Percentiles rank a stretch among this genome's conserved stretches.
Evolutionary conservation across 2,329 filamentous ascomycete genomes (phyloP).

Genomic region (Sclerotiophoma versabilis): DNA sequence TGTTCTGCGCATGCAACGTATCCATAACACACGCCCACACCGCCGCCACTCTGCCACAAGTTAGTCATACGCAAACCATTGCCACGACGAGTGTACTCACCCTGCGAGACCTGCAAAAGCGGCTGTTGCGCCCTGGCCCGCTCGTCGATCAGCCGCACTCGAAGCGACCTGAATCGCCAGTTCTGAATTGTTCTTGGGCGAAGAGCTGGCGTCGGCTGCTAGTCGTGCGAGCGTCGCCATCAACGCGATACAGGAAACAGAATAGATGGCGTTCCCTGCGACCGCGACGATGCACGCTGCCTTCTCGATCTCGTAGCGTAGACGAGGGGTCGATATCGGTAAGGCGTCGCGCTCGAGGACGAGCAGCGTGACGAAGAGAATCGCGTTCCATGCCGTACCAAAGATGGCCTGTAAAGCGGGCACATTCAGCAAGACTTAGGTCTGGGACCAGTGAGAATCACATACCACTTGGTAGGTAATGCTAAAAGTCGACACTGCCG

Average conservation of each 20-base stretch:
- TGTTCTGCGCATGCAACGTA: not conserved
- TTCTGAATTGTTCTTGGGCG: not conserved
- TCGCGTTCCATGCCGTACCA: not conserved
- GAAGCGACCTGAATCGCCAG: not conserved
- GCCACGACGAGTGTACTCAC: not conserved
- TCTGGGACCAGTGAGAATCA: not conserved
- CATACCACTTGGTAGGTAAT: not conserved
- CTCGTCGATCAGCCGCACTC: not conserved
- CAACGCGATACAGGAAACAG: not conserved
- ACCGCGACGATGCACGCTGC: not conserved
- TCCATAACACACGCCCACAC: conserved; percentile 1
- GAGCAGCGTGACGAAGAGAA: not conserved
- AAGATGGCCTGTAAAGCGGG: not conserved
- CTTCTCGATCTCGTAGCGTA: not conserved
- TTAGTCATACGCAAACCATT: not conserved
- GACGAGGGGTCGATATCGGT: not conserved
- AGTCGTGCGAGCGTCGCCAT: not conserved
- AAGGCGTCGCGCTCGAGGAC: not conserved
- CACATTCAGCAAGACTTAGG: not conserved
- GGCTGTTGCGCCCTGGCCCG: not conserved
- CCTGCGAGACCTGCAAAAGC: not conserved
- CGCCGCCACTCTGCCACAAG: not conserved
- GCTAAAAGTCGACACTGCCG: not conserved
- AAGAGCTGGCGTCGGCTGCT: not conserved
- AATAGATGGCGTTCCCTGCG: not conserved